phyloP scores from a whole-genome alignment of 129 eudicot species.

The Centaurea solstitialis region DNA sequence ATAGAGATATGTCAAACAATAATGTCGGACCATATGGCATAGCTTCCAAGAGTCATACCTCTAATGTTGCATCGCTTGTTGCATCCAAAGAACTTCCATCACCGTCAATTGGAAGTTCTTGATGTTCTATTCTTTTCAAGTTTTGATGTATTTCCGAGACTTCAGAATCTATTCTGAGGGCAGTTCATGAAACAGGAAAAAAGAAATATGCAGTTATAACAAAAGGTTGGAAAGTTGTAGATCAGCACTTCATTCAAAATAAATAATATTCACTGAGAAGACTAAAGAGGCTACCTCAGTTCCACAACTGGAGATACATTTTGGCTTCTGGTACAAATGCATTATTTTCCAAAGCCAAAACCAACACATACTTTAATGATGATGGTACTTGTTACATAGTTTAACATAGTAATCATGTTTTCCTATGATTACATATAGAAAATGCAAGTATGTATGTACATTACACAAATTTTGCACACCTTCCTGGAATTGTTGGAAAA shows the following conservation, averaged over 20 bases:
- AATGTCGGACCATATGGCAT: not conserved
- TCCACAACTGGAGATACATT: not conserved
- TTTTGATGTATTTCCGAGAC: conserved; percentile 55
- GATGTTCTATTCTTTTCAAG: conserved; percentile 39
- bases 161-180: conserved; percentile 89
- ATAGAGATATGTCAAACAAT: not conserved
- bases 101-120: conserved; percentile 27
- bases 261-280: not conserved
- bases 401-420: not conserved
- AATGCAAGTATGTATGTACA: not conserved
- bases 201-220: conserved; percentile 18
- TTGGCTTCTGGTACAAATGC: not conserved
- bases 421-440: not conserved
- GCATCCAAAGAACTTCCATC: conserved; percentile 36
- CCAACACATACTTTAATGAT: conserved; percentile 1
- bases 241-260: not conserved
- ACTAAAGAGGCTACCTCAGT: not conserved
- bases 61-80: conserved; percentile 22
- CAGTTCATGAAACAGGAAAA: conserved; percentile 35
- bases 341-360: not conserved
- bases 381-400: not conserved
- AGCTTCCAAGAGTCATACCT: conserved; percentile 40
- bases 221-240: conserved; percentile 2
- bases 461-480: not conserved
- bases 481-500: not conserved